Base-by-base conservation (phyloP, 148 eudicot species). In the Hydrangea macrophylla region DNA sequence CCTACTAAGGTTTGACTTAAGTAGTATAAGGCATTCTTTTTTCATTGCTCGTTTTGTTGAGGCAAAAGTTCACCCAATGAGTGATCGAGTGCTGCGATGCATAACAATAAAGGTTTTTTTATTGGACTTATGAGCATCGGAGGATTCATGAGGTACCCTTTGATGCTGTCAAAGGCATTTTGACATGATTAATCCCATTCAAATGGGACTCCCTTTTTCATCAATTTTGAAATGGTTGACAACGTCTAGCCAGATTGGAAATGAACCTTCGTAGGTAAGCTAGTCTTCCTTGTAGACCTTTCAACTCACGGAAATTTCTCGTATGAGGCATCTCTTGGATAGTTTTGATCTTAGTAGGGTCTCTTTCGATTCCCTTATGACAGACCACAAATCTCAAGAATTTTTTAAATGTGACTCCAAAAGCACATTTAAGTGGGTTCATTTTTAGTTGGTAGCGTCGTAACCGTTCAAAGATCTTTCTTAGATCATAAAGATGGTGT, bases 181-280 rank as follows among this genome's bases (percentile, higher is more conserved):
- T n/a, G n/a, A n/a, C n/a, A n/a, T n/a, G n/a, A n/a, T 36, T 37
- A 9, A 22, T 62, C 65, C 65, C 65, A 62, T 36, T 62, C 27
- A 25, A 62, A 62, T 2, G 66, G 50, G 0, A 20, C 26, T 1
- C 27, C 50, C 12, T 62, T 62, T 24, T 62, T 62, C 44, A 62
- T 35, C 2, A 62, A 18, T 24, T 48, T 20, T 4, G 65, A 33
- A 31, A 62, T 23, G 65, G 25, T 36, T n/a, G 24, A 40, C 65
- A 62, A 2, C 65, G 50, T 9, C 65, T 48, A 3, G 65, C 45
- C 7, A 62, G n/a, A n/a, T n/a, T n/a, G n/a, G n/a, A n/a, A n/a
- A n/a, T n/a, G n/a, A n/a, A n/a, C n/a, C n/a, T n/a, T n/a, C n/a
- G n/a, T n/a, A n/a, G n/a, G n/a, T n/a, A n/a, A n/a, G n/a, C n/a